These are phyloP conservation scores for Trametes polyzona DNA, from an alignment of 1,284 basidiomycete genomes.

Conservation along the genomic window DNA sequence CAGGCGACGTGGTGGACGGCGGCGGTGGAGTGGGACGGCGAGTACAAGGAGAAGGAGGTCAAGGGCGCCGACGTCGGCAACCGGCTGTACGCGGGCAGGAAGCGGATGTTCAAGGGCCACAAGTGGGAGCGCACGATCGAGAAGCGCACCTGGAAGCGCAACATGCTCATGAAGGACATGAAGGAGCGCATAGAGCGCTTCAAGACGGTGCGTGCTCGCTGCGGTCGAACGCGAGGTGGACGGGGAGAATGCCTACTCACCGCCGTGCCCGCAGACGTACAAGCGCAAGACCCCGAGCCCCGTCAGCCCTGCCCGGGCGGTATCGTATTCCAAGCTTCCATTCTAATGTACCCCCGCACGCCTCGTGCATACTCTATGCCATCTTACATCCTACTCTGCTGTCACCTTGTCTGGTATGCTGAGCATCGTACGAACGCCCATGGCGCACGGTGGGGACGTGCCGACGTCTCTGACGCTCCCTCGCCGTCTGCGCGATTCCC, in stretches of 20 bases:
- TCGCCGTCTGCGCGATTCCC: too few species aligned
- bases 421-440: too few species aligned
- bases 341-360: constrained; percentile 26
- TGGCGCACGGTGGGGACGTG: too few species aligned
- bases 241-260: not conserved
- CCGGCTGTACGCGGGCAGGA: constrained; percentile 71
- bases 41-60: constrained; percentile 50
- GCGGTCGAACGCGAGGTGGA: not conserved
- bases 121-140: constrained; percentile 69
- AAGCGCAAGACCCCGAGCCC: constrained; percentile 30
- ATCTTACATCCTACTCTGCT: not conserved
- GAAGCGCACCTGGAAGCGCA: constrained; percentile 48
- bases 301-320: constrained; percentile 26
- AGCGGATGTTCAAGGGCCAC: constrained; percentile 87
- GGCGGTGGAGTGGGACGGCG: constrained; percentile 61
- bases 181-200: constrained; percentile 60
- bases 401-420: too few species aligned
- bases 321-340: constrained; percentile 30
- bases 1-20: constrained; percentile 38
- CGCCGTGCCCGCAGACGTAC: constrained; percentile 22
- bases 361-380: not conserved
- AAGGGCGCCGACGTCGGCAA: constrained; percentile 59
- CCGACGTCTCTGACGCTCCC: too few species aligned
- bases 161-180: constrained; percentile 70
- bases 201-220: constrained; percentile 55